Percentiles rank a stretch among this genome's conserved stretches.
Evolutionary conservation across 208 protist species (phyloP).

Genomic region (Leishmania turanica): DNA sequence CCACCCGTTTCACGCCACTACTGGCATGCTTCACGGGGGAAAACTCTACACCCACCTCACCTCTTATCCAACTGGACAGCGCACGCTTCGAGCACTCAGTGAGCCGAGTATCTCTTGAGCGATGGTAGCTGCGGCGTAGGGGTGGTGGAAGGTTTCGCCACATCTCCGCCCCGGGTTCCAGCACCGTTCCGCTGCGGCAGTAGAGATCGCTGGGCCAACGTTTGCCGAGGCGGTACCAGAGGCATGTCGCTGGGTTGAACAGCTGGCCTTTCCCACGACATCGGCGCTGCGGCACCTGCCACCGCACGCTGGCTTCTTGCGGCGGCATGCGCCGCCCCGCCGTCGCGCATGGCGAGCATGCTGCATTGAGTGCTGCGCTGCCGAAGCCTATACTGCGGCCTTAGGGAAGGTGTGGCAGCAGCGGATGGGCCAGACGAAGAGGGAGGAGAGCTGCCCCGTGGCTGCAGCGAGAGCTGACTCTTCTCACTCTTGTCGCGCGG

Average conservation of each 20-base stretch:
- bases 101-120: background rate
- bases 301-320: background rate
- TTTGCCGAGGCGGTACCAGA: constrained; percentile 7
- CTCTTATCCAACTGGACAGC: background rate
- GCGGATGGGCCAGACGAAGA: background rate
- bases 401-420: background rate
- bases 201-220: constrained; percentile 4
- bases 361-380: constrained; percentile 3
- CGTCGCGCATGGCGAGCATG: constrained; percentile 1
- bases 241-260: background rate
- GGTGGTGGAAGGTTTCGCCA: background rate
- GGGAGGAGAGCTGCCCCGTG: background rate
- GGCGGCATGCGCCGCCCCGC: background rate
- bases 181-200: background rate
- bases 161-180: background rate
- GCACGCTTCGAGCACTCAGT: background rate
- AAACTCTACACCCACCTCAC: background rate
- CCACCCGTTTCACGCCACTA: background rate
- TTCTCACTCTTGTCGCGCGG: background rate
- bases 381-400: background rate
- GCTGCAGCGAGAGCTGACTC: background rate
- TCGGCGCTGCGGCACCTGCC: background rate
- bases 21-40: background rate
- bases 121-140: background rate
- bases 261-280: constrained; percentile 1